A percentile compares a stretch with the other conserved stretches of the same genome.
These are phyloP conservation scores for Oxalis stricta DNA, from an alignment of 441 rosid species.

Conservation along the genomic window DNA sequence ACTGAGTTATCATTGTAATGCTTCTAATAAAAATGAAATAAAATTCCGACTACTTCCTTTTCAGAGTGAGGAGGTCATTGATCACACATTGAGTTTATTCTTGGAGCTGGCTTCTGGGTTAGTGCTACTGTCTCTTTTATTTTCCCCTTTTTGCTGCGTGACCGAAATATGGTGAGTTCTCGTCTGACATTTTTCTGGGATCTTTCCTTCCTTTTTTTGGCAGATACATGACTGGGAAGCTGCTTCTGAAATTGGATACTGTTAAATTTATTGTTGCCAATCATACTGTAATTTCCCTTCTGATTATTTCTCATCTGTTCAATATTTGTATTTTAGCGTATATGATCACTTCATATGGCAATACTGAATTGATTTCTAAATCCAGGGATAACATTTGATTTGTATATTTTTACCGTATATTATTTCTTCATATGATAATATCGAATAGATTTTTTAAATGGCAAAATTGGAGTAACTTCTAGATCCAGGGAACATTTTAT, in stretches of 20 bases:
- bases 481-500: too few relatives aligned
- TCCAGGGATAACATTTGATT: too few relatives aligned
- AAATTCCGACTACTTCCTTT: slow-evolving; percentile 8
- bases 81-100: slow-evolving; percentile 87
- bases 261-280: slow-evolving; percentile 82
- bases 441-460: slow-evolving; percentile 5
- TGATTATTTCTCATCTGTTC: slow-evolving; percentile 9
- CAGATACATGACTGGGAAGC: slow-evolving; percentile 98
- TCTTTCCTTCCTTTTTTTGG: slow-evolving; percentile 7
- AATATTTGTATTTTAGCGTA: slow-evolving; percentile 2
- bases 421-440: not conserved
- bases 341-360: not conserved
- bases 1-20: slow-evolving; percentile 2
- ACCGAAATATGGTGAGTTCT: not conserved
- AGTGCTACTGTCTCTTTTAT: slow-evolving; percentile 16
- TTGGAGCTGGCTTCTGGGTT: slow-evolving; percentile 98
- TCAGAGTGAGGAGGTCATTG: slow-evolving; percentile 92
- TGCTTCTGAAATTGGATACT: slow-evolving; percentile 87
- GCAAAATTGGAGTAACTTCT: too few relatives aligned
- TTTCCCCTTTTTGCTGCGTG: too few relatives aligned
- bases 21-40: not conserved
- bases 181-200: slow-evolving; percentile 8
- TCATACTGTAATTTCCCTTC: slow-evolving; percentile 62
- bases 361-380: slow-evolving; percentile 6
- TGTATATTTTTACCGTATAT: slow-evolving; percentile 7